Percentiles rank a stretch among this genome's conserved stretches.
phyloP scores from a whole-genome alignment of 2,329 filamentous ascomycete genomes.

The Aspergillus texensis region DNA sequence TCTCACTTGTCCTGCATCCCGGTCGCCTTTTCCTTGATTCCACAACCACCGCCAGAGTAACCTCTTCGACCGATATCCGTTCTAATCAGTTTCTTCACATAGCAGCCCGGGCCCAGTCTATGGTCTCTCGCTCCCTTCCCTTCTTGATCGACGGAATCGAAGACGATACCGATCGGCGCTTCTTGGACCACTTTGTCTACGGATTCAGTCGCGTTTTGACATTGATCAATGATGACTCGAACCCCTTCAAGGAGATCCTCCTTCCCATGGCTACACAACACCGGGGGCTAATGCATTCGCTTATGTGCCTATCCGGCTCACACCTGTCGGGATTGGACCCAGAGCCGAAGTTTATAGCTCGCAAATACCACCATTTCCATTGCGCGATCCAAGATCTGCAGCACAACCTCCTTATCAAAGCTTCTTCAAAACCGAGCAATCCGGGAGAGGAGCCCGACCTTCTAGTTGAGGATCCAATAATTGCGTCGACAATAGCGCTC shows the following conservation, averaged over 20 bases:
- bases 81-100: slow-evolving; percentile 13
- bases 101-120: slow-evolving; percentile 36
- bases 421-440: slow-evolving; percentile 23
- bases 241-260: slow-evolving; percentile 83
- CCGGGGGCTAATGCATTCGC: slow-evolving; percentile 84
- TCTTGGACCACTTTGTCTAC: slow-evolving; percentile 81
- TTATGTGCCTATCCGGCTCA: slow-evolving; percentile 79
- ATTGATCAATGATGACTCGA: slow-evolving; percentile 76
- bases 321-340: slow-evolving; percentile 63
- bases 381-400: slow-evolving; percentile 44
- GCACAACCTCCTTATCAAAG: slow-evolving; percentile 37
- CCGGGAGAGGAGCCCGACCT: slow-evolving; percentile 35
- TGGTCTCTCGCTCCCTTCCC: slow-evolving; percentile 50
- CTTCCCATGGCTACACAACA: slow-evolving; percentile 80
- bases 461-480: slow-evolving; percentile 60
- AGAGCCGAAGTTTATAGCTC: slow-evolving; percentile 54
- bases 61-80: not conserved
- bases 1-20: not conserved
- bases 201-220: slow-evolving; percentile 80
- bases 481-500: slow-evolving; percentile 62
- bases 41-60: not conserved
- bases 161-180: slow-evolving; percentile 74
- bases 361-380: slow-evolving; percentile 59
- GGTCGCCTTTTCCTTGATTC: not conserved
- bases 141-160: slow-evolving; percentile 79